Base-by-base conservation (phyloP, 345 rosid genomes). In the Citrus maxima region DNA sequence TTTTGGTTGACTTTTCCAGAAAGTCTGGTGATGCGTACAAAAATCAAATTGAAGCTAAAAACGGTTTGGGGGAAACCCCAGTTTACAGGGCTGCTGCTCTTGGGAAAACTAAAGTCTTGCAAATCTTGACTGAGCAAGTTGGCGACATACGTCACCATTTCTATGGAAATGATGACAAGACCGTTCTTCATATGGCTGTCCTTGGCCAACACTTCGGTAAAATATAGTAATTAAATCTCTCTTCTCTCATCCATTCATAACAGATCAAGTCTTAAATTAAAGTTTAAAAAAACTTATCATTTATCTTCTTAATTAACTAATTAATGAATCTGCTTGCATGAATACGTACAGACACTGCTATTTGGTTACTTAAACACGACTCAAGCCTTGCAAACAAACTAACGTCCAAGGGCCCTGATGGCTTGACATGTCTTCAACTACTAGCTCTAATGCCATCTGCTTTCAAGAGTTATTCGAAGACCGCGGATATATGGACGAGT, bases 101-200 rank as follows among this genome's bases (percentile, higher is more conserved):
- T 24, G 72, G 72, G 7, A 10, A 24, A 25, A 12, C 21, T 1
- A 24, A 68, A 38, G 24, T 68, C 22, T 1, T 68, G 72, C 18
- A 12, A 12, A n/a, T 38, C 18, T n/a, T 40, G 19, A 30, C 32
- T 12, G 0, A 12, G 5, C 4, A n/a, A 24, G 25, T 13, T 40
- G 72, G 42, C 2, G 9, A 13, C 22, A 6, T 12, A n/a, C 18
- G 3, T 9, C 4, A 6, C 10, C 56, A 68, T 24, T 40, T 68
- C 55, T 16, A 2, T n/a, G 13, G 72, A 68, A 1, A 24, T 4
- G 37, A 70, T 49, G 14, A 6, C 0, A 70, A 46, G n/a, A 46
- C 60, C 6, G 46, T 27, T 70, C 56, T 70, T 70, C 73, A 70
- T 51, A 70, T 70, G 27, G 73, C 73, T 46, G 73, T 70, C 59